Evolutionary conservation across 73 alveolate species (phyloP), one percentile per base, ranked within the genome.

Genomic region (Paramecium sonneborni): DNA sequence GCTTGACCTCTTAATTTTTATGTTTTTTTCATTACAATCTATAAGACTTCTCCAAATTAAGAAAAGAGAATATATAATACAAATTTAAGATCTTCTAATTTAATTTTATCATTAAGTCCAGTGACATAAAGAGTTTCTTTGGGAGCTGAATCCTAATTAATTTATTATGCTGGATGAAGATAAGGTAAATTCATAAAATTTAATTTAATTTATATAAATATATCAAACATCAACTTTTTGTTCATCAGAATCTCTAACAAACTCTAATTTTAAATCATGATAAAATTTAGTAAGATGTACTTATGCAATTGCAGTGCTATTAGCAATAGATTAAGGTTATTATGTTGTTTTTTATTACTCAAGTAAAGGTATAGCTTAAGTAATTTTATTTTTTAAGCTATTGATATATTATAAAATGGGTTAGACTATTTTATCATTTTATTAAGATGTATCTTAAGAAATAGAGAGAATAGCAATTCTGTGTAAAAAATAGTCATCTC

Each of bases 1-100:
- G 90, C 90, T 46, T 79, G 34, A 21, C 90, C 90, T 79, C 90
- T 79, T 46, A 79, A 79, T 79, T 79, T 79, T 39, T 79, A 24
- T 79, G 90, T 79, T 62, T 44, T 79, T 46, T 79, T 79, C 90
- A 79, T 79, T 41, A 79, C 90, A 43, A 79, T 79, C 44, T 79
- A 34, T 41, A 79, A 44, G 32, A 79, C 44, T 79, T 79, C 90
- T 23, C 90, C 90, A 43, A 43, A 79, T 79, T 79, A 44, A 6
- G 90, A 39, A 44, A 79, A 79, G 21, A 79, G 44, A 20, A 23
- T 44, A 37, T 79, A 79, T n/a, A 79, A 34, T 20, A 44, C 74
- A 44, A 79, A 79, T 46, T 79, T 79, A 34, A 79, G 20, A 28
- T 79, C 90, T 79, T 79, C 90, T 23, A 79, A 39, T 41, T 43